Conservation (phyloP, 202 grass and related monocot species). For the Carex sylvatica region DNA sequence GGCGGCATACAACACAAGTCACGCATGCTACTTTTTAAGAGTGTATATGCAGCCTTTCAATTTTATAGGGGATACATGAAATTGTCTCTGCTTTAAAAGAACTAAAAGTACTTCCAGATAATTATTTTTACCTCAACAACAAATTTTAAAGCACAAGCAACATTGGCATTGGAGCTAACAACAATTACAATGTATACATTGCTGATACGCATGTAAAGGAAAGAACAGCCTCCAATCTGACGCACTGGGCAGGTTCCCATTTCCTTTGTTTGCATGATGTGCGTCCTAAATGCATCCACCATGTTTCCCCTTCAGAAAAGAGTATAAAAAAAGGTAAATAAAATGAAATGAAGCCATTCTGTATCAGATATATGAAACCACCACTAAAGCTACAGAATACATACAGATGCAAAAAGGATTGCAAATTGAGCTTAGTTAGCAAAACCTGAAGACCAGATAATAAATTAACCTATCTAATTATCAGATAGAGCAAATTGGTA, state of each 20-base stretch:
- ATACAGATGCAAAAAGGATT: neutral
- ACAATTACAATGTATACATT: constrained; percentile 99
- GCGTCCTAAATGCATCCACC: constrained; percentile 99
- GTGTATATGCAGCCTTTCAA: neutral
- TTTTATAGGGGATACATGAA: neutral
- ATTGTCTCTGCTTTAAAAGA: neutral
- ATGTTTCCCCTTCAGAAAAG: constrained; percentile 80
- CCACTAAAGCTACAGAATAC: neutral
- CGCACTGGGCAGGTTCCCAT: constrained; percentile 93
- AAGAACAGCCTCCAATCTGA: constrained; percentile 94
- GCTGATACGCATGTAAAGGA: constrained; percentile 99
- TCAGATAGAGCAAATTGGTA: neutral
- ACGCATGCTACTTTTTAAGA: neutral
- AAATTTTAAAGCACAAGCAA: constrained; percentile 98
- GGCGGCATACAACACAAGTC: neutral
- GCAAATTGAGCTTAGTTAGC: neutral
- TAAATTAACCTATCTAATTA: neutral
- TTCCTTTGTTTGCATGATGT: constrained; percentile 99
- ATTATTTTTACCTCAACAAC: constrained; percentile 69
- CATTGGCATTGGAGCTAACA: constrained; percentile 97
- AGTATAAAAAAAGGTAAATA: constrained; percentile 14
- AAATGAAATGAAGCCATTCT: constrained; percentile 20
- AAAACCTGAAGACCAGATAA: neutral
- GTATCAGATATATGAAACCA: neutral
- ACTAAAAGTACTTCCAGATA: neutral